Percentiles rank a stretch among this genome's conserved stretches.
phyloP scores from a whole-genome alignment of 2,329 filamentous ascomycete genomes.

The Atkinsonella texensis region DNA sequence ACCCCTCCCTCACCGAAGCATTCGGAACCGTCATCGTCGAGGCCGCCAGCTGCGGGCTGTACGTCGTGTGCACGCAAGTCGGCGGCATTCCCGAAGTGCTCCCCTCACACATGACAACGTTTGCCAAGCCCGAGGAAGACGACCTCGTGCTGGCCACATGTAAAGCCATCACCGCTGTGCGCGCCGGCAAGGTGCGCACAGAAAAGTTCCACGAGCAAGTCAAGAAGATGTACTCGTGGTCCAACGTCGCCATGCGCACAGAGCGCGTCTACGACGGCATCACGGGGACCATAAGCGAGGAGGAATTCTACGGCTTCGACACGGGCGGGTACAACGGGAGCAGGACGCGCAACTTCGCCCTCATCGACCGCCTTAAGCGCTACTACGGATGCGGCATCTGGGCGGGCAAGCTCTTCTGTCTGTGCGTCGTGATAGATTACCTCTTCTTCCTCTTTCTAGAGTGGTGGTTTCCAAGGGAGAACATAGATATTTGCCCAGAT shows the following conservation, averaged over 20 bases:
- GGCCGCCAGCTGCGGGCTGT: constrained; percentile 87
- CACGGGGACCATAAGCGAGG: constrained; percentile 69
- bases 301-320: constrained; percentile 79
- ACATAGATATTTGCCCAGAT: constrained; percentile 79
- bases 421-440: constrained; percentile 91
- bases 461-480: constrained; percentile 69
- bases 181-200: constrained; percentile 76
- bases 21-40: constrained; percentile 98
- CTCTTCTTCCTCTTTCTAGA: constrained; percentile 81
- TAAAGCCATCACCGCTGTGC: constrained; percentile 74
- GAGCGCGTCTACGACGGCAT: constrained; percentile 95
- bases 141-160: constrained; percentile 84
- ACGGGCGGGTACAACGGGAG: constrained; percentile 57
- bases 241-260: constrained; percentile 84
- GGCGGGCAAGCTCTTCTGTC: constrained; percentile 93
- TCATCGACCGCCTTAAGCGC: constrained; percentile 88
- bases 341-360: constrained; percentile 71
- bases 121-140: constrained; percentile 93
- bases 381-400: constrained; percentile 98
- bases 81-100: constrained; percentile 95
- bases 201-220: constrained; percentile 96
- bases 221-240: constrained; percentile 98
- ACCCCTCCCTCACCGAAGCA: constrained; percentile 88
- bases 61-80: constrained; percentile 92
- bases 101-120: constrained; percentile 92